Evolutionary conservation across 768 basidiomycete species (phyloP).

Genomic region (Lanmaoa pseudosensibilis): DNA sequence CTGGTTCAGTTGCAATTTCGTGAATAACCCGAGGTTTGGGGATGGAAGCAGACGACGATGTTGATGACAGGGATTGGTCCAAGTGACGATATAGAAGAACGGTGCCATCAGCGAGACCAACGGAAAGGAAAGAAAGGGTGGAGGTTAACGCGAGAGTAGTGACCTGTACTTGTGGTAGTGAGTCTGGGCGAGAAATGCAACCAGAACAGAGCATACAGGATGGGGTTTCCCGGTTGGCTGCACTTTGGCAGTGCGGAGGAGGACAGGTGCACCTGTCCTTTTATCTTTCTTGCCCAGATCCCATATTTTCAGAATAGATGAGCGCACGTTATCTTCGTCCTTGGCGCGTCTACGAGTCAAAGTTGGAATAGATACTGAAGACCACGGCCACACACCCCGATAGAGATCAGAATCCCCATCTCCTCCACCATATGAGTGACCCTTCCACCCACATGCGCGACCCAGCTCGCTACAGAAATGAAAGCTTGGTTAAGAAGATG

Average conservation of each 20-base stretch:
- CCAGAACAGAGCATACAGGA: conserved; percentile 48
- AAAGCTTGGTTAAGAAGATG: conserved; percentile 77
- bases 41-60: conserved; percentile 65
- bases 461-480: conserved; percentile 69
- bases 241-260: conserved; percentile 75
- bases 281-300: conserved; percentile 72
- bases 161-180: conserved; percentile 44
- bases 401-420: conserved; percentile 78
- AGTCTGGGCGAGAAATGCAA: not conserved
- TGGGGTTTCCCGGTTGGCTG: conserved; percentile 77
- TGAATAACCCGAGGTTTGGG: conserved; percentile 85
- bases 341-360: conserved; percentile 31
- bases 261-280: conserved; percentile 57
- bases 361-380: not conserved
- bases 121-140: conserved; percentile 78
- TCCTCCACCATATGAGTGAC: conserved; percentile 87
- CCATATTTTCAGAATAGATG: conserved; percentile 86
- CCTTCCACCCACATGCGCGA: conserved; percentile 75
- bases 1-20: conserved; percentile 82
- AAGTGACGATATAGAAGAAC: conserved; percentile 90
- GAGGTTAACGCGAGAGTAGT: conserved; percentile 78
- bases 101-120: conserved; percentile 94
- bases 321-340: conserved; percentile 73
- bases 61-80: conserved; percentile 80
- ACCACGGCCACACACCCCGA: conserved; percentile 63